Conservation (phyloP, 495 filamentous ascomycete genomes). For the Margaritispora aquatica region DNA sequence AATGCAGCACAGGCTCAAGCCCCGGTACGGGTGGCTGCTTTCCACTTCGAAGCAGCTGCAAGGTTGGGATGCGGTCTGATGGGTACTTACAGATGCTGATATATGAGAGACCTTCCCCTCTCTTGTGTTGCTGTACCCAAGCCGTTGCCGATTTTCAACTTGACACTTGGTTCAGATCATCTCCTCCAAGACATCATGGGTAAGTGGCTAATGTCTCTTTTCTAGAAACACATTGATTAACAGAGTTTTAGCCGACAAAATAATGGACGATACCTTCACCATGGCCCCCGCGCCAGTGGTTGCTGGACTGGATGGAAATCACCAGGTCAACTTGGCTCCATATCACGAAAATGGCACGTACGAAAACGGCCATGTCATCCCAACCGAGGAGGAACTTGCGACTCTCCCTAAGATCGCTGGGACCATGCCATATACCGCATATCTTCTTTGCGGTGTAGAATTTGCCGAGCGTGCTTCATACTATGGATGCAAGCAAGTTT, state of each 20-base stretch:
- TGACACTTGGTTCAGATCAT: not conserved
- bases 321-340: not conserved
- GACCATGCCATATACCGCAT: constrained; percentile 38
- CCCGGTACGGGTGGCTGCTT: not conserved
- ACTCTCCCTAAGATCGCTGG: constrained; percentile 48
- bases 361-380: constrained; percentile 5
- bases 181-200: not conserved
- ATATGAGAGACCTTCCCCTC: not conserved
- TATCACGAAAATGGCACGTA: not conserved
- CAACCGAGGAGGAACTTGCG: constrained; percentile 43
- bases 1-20: not conserved
- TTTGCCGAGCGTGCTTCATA: constrained; percentile 55
- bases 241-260: not conserved
- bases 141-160: not conserved
- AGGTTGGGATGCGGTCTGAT: not conserved
- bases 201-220: not conserved
- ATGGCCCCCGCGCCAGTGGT: constrained; percentile 6
- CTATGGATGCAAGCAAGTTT: constrained; percentile 49
- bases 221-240: not conserved
- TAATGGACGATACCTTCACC: constrained; percentile 8
- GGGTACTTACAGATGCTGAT: too few species aligned
- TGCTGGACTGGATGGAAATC: constrained; percentile 5
- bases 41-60: not conserved
- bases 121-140: not conserved
- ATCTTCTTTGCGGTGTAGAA: constrained; percentile 48